Conservation (phyloP, 441 rosid genomes). For the Euphorbia schlechtendalii region DNA sequence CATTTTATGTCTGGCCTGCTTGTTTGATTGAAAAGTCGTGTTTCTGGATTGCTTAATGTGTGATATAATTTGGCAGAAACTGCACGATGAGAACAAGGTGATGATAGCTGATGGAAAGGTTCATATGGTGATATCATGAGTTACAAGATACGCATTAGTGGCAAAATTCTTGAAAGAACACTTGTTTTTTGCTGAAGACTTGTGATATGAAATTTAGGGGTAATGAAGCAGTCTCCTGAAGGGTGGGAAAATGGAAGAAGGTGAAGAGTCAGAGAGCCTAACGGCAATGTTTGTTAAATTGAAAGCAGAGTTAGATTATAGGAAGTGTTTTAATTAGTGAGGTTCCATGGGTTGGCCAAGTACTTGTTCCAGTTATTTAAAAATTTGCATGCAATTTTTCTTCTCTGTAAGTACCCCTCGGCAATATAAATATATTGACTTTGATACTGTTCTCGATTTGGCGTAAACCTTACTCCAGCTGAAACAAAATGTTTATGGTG, state of each 20-base stretch:
- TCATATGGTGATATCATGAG: constrained; percentile 55
- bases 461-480: no score
- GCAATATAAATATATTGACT: no score
- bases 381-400: no score
- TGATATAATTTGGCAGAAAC: constrained; percentile 47
- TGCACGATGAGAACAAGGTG: constrained; percentile 87
- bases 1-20: neutral
- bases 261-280: neutral
- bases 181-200: neutral
- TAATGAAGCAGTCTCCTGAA: neutral
- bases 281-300: neutral
- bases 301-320: no score
- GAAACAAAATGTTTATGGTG: no score
- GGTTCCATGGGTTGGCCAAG: neutral
- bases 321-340: neutral
- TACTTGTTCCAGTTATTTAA: no score
- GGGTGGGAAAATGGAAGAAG: neutral
- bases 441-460: no score
- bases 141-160: neutral
- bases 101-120: constrained; percentile 76
- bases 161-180: no score
- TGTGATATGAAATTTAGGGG: neutral
- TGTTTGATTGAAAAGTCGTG: neutral
- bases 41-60: neutral
- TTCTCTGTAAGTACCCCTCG: no score